Percentiles rank a stretch among this genome's conserved stretches.
Conservation (phyloP, 768 basidiomycete genomes). For the Lentinula detonsa region DNA sequence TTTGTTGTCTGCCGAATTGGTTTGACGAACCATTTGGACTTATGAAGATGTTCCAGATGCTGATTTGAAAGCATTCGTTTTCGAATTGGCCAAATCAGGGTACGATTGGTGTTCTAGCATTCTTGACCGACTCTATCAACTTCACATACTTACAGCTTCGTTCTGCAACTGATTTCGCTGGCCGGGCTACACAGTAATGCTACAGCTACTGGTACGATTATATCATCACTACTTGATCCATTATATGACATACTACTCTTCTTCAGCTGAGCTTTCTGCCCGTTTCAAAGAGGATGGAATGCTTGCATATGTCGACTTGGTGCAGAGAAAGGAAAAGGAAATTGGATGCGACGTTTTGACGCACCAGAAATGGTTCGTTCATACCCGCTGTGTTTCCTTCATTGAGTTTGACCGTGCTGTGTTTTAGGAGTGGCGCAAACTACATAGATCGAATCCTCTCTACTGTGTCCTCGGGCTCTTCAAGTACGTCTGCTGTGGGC, state of each 20-base stretch:
- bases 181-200: slow-evolving; percentile 88
- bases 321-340: slow-evolving; percentile 85
- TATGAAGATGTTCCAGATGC: slow-evolving; percentile 37
- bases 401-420: neutral
- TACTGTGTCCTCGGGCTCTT: slow-evolving; percentile 82
- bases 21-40: neutral
- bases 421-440: slow-evolving; percentile 76
- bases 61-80: slow-evolving; percentile 79
- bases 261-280: slow-evolving; percentile 68
- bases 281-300: slow-evolving; percentile 85
- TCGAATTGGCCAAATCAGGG: slow-evolving; percentile 90
- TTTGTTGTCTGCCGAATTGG: slow-evolving; percentile 17
- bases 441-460: slow-evolving; percentile 85
- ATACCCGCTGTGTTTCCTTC: neutral
- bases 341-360: slow-evolving; percentile 87
- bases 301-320: slow-evolving; percentile 86
- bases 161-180: slow-evolving; percentile 83
- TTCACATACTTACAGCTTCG: slow-evolving; percentile 48
- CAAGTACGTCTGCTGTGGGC: slow-evolving; percentile 78
- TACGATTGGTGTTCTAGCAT: slow-evolving; percentile 20
- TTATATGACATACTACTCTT: neutral
- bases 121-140: slow-evolving; percentile 1
- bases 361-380: slow-evolving; percentile 81
- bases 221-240: neutral
- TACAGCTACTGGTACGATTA: slow-evolving; percentile 56